A percentile compares a stretch with the other conserved stretches of the same genome.
Conservation (phyloP, 768 basidiomycete species). For the Naganishia randhawae region DNA sequence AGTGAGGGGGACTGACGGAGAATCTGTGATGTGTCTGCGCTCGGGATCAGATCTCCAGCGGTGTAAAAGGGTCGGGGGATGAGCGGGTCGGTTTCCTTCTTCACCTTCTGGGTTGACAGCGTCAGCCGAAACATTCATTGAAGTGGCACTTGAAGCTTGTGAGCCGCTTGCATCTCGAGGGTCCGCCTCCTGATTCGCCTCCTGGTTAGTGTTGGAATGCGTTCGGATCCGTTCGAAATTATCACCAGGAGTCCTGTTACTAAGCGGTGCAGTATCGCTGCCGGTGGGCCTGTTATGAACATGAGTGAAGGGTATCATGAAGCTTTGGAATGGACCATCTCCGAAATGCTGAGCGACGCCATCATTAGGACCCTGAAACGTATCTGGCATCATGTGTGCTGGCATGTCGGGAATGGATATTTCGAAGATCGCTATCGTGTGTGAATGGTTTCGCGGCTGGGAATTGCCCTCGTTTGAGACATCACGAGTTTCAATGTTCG, state of each 20-base stretch:
- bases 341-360: not conserved
- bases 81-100: not conserved
- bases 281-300: not conserved
- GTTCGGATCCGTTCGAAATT: not conserved
- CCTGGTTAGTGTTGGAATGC: not conserved
- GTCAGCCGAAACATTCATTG: not conserved
- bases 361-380: constrained; percentile 12
- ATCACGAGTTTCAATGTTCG: not conserved
- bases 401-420: constrained; percentile 16
- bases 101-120: not conserved
- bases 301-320: constrained; percentile 8
- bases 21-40: not conserved
- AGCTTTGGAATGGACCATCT: not conserved
- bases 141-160: not conserved
- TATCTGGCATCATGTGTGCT: constrained; percentile 8
- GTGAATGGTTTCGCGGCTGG: not conserved
- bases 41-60: not conserved
- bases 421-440: constrained; percentile 17
- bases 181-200: not conserved
- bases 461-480: not conserved
- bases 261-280: no score
- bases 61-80: not conserved
- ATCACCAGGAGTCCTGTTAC: not conserved
- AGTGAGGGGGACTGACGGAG: not conserved
- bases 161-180: not conserved